Base-by-base conservation (phyloP, 495 filamentous ascomycete species). In the Podospora didyma region DNA sequence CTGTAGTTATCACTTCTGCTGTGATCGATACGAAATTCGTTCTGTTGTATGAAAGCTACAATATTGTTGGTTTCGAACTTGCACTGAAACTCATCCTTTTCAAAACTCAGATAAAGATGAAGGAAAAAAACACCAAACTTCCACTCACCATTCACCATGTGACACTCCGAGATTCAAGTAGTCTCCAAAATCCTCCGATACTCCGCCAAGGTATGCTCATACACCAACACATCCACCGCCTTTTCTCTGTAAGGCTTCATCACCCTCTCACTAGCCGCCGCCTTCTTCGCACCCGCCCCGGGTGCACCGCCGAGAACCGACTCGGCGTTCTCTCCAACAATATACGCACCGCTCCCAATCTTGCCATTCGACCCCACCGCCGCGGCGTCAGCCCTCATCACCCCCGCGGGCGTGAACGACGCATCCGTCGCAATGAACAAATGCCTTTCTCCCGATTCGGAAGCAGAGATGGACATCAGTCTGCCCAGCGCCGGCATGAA, bases 141-240 rank as follows among this genome's bases (percentile, higher is more conserved):
- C n/a, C n/a, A n/a, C n/a, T n/a, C n/a, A n/a, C n/a, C n/a, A n/a
- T n/a, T n/a, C n/a, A n/a, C n/a, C n/a, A n/a, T n/a, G n/a, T n/a
- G n/a, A n/a, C n/a, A n/a, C n/a, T n/a, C n/a, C n/a, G n/a, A n/a
- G n/a, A n/a, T n/a, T n/a, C n/a, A n/a, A n/a, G 26, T 12, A 11
- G 17, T 20, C 51, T 22, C 52, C 39, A 50, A 28, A 42, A 57
- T 46, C 39, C 55, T 20, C 34, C 46, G 37, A 23, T 45, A 51
- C 55, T 57, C 55, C 3, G 11, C 55, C 19, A 52, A n/a, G 3
- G 55, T 57, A 51, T 45, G 42, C 47, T 57, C 48, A 31, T 37
- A 57, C 2, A 57, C 19, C 48, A 23, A 51, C 7, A 12, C 39
- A 22, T 39, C 47, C 35, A 57, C n/a, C 16, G 47, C 55, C 1